These are phyloP conservation scores for Phytopythium litorale DNA, from an alignment of 352 stramenopile species.

Conservation along the genomic window DNA sequence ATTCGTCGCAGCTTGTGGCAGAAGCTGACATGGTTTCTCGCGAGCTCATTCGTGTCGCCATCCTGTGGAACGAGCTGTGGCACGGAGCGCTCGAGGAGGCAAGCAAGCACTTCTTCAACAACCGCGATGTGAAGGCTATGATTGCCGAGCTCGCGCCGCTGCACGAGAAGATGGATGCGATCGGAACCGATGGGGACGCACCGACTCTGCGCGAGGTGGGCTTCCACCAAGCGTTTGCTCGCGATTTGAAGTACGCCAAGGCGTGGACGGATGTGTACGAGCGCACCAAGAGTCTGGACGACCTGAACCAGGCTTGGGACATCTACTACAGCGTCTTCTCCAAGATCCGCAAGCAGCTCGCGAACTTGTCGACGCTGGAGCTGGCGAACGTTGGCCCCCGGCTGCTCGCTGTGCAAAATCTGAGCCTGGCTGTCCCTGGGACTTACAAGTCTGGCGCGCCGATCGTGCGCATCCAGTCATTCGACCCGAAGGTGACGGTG, in stretches of 20 bases:
- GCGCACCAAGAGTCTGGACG: slow-evolving; percentile 69
- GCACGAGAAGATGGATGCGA: slow-evolving; percentile 88
- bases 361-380: slow-evolving; percentile 96
- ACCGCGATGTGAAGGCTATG: slow-evolving; percentile 97
- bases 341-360: slow-evolving; percentile 89
- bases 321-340: slow-evolving; percentile 99
- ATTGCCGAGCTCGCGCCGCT: slow-evolving; percentile 94
- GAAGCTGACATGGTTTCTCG: slow-evolving; percentile 95
- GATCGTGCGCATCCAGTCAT: slow-evolving; percentile 91
- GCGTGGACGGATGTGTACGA: slow-evolving; percentile 83
- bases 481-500: slow-evolving; percentile 95
- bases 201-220: slow-evolving; percentile 82
- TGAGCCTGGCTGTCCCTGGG: slow-evolving; percentile 96
- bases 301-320: slow-evolving; percentile 95
- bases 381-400: slow-evolving; percentile 96
- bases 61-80: slow-evolving; percentile 99
- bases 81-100: slow-evolving; percentile 97
- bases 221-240: slow-evolving; percentile 91
- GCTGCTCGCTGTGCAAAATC: slow-evolving; percentile 91
- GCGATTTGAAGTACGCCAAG: slow-evolving; percentile 87
- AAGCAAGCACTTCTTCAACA: slow-evolving; percentile 96
- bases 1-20: slow-evolving; percentile 95
- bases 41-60: slow-evolving; percentile 99
- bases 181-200: slow-evolving; percentile 60
- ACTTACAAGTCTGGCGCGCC: slow-evolving; percentile 83